Base-by-base conservation (phyloP, 2,329 filamentous ascomycete genomes). In the Niveomyces coronatus region DNA sequence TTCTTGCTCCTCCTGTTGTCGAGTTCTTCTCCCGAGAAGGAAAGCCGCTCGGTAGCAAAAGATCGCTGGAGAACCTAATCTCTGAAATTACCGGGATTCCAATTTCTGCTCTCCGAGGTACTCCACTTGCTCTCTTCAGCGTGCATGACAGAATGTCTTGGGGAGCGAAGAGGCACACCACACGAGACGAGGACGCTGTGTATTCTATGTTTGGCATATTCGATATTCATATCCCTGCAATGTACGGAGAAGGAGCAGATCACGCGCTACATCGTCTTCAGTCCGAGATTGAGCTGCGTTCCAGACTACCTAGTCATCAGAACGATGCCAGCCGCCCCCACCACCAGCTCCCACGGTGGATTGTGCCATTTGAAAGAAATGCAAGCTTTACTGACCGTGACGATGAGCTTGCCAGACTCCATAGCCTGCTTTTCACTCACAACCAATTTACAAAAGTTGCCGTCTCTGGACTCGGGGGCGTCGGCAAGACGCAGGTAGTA, bases 1-100 rank as follows among this genome's bases (percentile, higher is more conserved):
- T 82, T 0, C 65, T 85, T 5, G 81, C 58, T 0, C 57, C 57
- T 1, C 14, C 13, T 3, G 11, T 27, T 9, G 35, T 44, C 2
- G 39, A 41, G 9, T 41, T 44, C 13, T 41, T 29, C 22, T 24
- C 18, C 27, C 9, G 37, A 37, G 11, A 41, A 14, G 32, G 33
- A 3, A 14, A 10, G 3, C 28, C 9, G 4, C 22, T 41, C 6
- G 33, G 28, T 3, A 10, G 22, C 17, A 37, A 33, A 13, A 14
- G n/a, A n/a, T n/a, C n/a, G n/a, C n/a, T n/a, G n/a, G n/a, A n/a
- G n/a, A n/a, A 14, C 4, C 15, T 9, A 17, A n/a, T 34, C 37
- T 3, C 17, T 43, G n/a, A 22, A 29, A 17, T 40, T 4, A 37
- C 41, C 11, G 29, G 33, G 8, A 26, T 43, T 18, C 37, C 37